Evolutionary conservation across 176 grass and related monocot genomes (phyloP).

Genomic region (Cenchrus purpureus): DNA sequence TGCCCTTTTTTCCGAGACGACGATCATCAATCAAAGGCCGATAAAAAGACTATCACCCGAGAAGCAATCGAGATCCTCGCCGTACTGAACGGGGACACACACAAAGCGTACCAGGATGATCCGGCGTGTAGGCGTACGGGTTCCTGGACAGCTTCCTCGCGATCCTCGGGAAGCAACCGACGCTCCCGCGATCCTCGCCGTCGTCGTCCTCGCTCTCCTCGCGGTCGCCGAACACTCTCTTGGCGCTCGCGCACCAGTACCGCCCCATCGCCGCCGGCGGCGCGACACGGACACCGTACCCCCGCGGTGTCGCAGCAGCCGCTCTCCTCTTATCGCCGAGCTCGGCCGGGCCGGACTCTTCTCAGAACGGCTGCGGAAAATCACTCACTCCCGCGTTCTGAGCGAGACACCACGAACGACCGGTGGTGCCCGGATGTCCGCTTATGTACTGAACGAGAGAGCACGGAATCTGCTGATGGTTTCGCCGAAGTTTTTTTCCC

Average conservation of each 20-base stretch:
- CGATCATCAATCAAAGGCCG: not conserved
- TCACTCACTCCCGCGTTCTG: not conserved
- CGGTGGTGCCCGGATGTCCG: not conserved
- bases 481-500: not conserved
- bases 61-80: not conserved
- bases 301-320: too few species aligned
- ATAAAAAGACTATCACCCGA: not conserved
- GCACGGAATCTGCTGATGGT: conserved; percentile 13
- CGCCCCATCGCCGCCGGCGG: conserved; percentile 24
- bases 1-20: conserved; percentile 19
- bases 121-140: conserved; percentile 19
- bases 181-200: conserved; percentile 1
- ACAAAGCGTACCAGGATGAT: conserved; percentile 13
- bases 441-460: not conserved
- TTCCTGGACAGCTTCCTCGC: conserved; percentile 28
- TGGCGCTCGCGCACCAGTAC: conserved; percentile 31
- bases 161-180: conserved; percentile 43
- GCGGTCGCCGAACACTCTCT: conserved; percentile 32
- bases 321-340: not conserved
- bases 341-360: not conserved
- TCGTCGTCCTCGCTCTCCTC: not conserved
- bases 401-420: not conserved
- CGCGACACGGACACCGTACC: not conserved
- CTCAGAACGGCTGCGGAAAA: not conserved
- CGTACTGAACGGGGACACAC: not conserved